Evolutionary conservation across 495 filamentous ascomycete species (phyloP), one percentile per base, ranked within the genome.

Genomic region (Talaromyces stipitatus): DNA sequence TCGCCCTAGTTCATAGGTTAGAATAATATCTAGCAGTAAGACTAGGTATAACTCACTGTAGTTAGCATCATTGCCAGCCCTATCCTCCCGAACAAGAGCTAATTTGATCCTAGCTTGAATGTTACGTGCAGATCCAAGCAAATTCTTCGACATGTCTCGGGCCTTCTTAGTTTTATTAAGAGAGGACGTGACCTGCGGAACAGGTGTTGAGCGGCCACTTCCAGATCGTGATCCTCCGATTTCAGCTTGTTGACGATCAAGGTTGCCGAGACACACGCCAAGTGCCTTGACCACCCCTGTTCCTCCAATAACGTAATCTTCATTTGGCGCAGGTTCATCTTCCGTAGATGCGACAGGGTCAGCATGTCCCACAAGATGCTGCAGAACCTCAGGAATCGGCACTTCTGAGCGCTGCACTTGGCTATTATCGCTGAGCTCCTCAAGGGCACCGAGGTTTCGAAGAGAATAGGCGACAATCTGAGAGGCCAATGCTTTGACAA

Each of bases 231-330:
- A 77, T 11, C 60, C 74, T 9, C 70, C 69, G 58, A 61, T 23
- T 32, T 69, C 69, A 24, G 62, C 59, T 16, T 62, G 64, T 55
- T 74, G 68, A 11, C 69, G 69, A 51, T 80, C 78, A 46, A 72
- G 56, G 61, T 95, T 95, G 55, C 87, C 85, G 29, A 98, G 78
- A 62, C 91, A 95, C 46, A 95, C 91, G 47, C 90, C 87, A 54
- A 98, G 74, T 22, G 91, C 92, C 69, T 97, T 95, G 30, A 96
- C 94, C 0, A 98, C 89, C 58, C 92, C 94, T 0, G 92, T 96
- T 18, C 92, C 92, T 33, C 92, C 91, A 63, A 98, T 91, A 36
- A 97, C 90, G 69, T 97, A 96, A 65, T 97, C 90, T 46, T 95
- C 88, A 60, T 95, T 90, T 1, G 92, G 89, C 24, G 90, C 87